These are phyloP conservation scores for Globisporangium recalcitrans DNA, from an alignment of 352 stramenopile genomes.

Conservation along the genomic window DNA sequence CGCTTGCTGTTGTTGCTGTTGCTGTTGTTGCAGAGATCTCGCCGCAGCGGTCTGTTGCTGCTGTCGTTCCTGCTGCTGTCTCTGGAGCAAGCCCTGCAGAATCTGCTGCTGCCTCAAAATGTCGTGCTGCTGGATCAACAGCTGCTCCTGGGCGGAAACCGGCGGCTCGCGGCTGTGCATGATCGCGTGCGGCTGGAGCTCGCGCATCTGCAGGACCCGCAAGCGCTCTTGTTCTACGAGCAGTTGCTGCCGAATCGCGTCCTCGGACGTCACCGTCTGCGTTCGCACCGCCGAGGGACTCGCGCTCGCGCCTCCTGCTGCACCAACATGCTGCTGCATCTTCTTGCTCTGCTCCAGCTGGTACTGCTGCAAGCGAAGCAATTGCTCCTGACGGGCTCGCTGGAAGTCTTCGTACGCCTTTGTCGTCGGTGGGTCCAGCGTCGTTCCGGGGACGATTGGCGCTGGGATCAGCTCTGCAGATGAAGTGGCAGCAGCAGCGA, in stretches of 20 bases:
- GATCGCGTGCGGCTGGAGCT: constrained; percentile 23
- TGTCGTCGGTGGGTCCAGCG: neutral
- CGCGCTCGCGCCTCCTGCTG: neutral
- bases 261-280: constrained; percentile 16
- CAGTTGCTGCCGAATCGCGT: constrained; percentile 40
- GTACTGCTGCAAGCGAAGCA: constrained; percentile 50
- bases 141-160: constrained; percentile 26
- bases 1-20: constrained; percentile 13
- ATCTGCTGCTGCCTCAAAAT: constrained; percentile 46
- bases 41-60: constrained; percentile 9
- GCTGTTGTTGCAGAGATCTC: constrained; percentile 22
- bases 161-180: constrained; percentile 11
- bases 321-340: too few relatives aligned
- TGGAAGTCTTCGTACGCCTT: constrained; percentile 35
- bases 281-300: constrained; percentile 15
- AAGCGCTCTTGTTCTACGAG: constrained; percentile 45
- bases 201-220: constrained; percentile 24
- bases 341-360: constrained; percentile 31
- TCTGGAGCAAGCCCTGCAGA: constrained; percentile 29
- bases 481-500: constrained; percentile 8
- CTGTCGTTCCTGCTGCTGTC: constrained; percentile 23
- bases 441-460: neutral
- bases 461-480: constrained; percentile 7
- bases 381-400: constrained; percentile 37
- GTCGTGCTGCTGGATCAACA: constrained; percentile 42